Conservation (phyloP, 179 eudicot genomes). For the Pouteria campechiana region DNA sequence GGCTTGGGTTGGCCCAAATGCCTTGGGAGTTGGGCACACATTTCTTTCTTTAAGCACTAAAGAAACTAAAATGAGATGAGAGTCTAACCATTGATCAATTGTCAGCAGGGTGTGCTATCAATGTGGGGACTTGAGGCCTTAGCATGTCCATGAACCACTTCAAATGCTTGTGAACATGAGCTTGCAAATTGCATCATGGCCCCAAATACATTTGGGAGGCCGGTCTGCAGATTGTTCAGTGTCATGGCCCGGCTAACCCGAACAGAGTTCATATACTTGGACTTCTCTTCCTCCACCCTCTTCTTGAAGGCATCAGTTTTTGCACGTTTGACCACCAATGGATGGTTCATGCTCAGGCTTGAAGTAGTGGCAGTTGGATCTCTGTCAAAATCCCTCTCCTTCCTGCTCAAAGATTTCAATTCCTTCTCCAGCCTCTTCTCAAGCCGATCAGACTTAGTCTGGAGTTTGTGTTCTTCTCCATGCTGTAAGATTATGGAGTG, state of each 20-base stretch:
- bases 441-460: conserved; percentile 43
- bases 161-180: conserved; percentile 37
- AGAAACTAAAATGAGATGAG: too few species aligned
- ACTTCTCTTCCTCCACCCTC: conserved; percentile 37
- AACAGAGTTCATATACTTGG: conserved; percentile 30
- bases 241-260: conserved; percentile 45
- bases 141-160: conserved; percentile 21
- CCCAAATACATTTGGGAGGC: conserved; percentile 55
- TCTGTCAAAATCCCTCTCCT: conserved; percentile 41
- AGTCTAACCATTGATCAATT: too few species aligned
- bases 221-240: conserved; percentile 34
- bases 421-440: conserved; percentile 46
- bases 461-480: conserved; percentile 45
- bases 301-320: conserved; percentile 38
- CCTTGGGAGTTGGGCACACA: too few species aligned
- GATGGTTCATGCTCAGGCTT: conserved; percentile 38
- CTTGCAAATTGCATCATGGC: conserved; percentile 40
- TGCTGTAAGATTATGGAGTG: conserved; percentile 52
- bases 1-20: too few species aligned
- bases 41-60: too few species aligned
- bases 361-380: conserved; percentile 9
- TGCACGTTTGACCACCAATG: conserved; percentile 35
- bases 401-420: conserved; percentile 27
- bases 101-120: too few species aligned
- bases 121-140: too few species aligned